Percentiles rank a stretch among this genome's conserved stretches.
phyloP scores from a whole-genome alignment of 345 rosid genomes.

The Pistacia atlantica region DNA sequence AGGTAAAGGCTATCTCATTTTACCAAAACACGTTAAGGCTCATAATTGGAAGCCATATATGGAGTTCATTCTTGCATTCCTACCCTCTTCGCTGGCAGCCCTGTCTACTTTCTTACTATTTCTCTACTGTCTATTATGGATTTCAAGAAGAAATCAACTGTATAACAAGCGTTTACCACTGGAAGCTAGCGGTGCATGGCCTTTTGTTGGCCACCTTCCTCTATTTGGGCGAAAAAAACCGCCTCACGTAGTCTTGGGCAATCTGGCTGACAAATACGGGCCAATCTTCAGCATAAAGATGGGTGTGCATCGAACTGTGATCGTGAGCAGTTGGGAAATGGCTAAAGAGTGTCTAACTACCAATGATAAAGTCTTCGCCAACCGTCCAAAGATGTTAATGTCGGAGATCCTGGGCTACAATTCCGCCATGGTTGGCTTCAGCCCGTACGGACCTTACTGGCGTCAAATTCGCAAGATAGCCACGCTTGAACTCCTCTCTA shows the following conservation, averaged over 20 bases:
- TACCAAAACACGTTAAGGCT: background rate
- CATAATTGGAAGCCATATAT: background rate
- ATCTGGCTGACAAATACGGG: slow-evolving; percentile 29
- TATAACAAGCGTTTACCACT: slow-evolving; percentile 12
- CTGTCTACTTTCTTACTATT: background rate
- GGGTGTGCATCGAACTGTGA: slow-evolving; percentile 27
- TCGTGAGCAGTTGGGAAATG: slow-evolving; percentile 26
- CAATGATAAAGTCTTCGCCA: slow-evolving; percentile 29
- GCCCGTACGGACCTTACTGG: slow-evolving; percentile 38
- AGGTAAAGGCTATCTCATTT: background rate
- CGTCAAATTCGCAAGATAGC: slow-evolving; percentile 38
- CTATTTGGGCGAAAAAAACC: slow-evolving; percentile 23
- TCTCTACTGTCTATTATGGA: background rate
- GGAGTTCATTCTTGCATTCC: background rate
- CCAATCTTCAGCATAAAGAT: slow-evolving; percentile 29
- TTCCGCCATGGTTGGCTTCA: slow-evolving; percentile 31
- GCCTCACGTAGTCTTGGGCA: slow-evolving; percentile 21
- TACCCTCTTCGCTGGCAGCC: background rate
- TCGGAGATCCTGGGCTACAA: slow-evolving; percentile 32
- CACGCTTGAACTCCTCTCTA: slow-evolving; percentile 35
- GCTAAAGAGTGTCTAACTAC: slow-evolving; percentile 41
- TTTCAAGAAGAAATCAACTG: background rate
- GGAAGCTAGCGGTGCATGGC: slow-evolving; percentile 26
- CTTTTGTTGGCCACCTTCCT: slow-evolving; percentile 40
- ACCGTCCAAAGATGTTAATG: slow-evolving; percentile 33